Conservation (phyloP, 2,329 filamentous ascomycete genomes). For the Diplodia sapinea region DNA sequence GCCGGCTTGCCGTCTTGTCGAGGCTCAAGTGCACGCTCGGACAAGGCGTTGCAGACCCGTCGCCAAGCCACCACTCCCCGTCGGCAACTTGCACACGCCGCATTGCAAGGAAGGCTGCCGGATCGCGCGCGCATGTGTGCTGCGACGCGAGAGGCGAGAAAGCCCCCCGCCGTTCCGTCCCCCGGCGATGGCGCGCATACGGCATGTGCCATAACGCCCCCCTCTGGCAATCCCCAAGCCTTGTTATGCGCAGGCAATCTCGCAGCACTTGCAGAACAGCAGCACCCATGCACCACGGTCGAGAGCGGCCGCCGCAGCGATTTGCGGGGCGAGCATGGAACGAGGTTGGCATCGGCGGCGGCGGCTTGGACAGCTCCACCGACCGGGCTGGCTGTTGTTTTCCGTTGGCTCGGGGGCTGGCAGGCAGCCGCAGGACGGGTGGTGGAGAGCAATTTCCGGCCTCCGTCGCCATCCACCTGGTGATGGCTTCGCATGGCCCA, state of each 20-base stretch:
- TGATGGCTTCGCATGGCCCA: slow-evolving; percentile 2
- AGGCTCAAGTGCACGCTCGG: not conserved
- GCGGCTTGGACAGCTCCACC: slow-evolving; percentile 23
- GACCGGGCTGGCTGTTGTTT: slow-evolving; percentile 5
- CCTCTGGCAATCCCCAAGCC: slow-evolving; percentile 3
- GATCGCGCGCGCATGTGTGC: too few species aligned
- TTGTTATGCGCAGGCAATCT: slow-evolving; percentile 25
- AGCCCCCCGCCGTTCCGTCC: slow-evolving; percentile 1
- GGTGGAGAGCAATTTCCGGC: not conserved
- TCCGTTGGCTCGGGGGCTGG: not conserved
- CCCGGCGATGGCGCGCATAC: slow-evolving; percentile 27
- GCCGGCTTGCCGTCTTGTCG: slow-evolving; percentile 20
- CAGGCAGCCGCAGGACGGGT: slow-evolving; percentile 5
- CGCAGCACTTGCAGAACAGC: slow-evolving; percentile 19
- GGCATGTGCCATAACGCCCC: slow-evolving; percentile 15
- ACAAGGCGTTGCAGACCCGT: not conserved
- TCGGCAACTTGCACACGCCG: not conserved
- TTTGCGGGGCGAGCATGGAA: slow-evolving; percentile 4
- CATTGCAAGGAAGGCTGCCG: slow-evolving; percentile 11
- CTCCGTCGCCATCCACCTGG: not conserved
- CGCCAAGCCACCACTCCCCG: slow-evolving; percentile 3
- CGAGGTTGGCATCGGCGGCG: slow-evolving; percentile 8
- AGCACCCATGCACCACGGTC: slow-evolving; percentile 11
- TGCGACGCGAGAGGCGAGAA: not conserved
- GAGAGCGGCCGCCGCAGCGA: not conserved